Conservation (phyloP, 2,329 filamentous ascomycete species). For the Neofusicoccum umdonicola region DNA sequence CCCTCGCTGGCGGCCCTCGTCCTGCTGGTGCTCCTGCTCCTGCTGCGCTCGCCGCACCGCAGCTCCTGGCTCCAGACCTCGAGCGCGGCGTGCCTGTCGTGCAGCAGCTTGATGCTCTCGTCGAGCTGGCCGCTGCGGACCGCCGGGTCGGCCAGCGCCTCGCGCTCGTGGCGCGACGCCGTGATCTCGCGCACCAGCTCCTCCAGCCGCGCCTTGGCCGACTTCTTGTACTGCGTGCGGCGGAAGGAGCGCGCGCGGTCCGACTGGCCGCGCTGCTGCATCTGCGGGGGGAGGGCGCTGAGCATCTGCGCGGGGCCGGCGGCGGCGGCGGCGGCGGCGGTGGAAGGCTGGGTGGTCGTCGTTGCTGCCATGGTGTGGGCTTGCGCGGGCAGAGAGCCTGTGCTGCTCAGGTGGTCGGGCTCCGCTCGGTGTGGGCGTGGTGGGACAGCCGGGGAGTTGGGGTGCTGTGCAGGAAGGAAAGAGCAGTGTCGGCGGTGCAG, state of each 20-base stretch:
- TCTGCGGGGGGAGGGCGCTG: background rate
- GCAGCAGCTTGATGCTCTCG: slow-evolving; percentile 15
- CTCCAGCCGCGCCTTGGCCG: slow-evolving; percentile 8
- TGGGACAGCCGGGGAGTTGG: background rate
- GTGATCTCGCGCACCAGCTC: slow-evolving; percentile 9
- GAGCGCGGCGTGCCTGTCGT: slow-evolving; percentile 2
- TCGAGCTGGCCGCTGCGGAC: background rate
- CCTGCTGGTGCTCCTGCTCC: background rate
- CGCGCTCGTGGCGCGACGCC: slow-evolving; percentile 3
- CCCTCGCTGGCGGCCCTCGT: background rate
- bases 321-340: background rate
- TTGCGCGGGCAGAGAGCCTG: no score
- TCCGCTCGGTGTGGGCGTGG: background rate
- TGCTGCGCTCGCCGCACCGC: background rate
- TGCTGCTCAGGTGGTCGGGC: no score
- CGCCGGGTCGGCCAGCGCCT: background rate
- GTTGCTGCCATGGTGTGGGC: background rate
- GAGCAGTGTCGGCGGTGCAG: background rate
- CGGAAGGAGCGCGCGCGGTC: slow-evolving; percentile 13
- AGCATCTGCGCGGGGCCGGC: background rate
- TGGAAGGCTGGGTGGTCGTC: background rate
- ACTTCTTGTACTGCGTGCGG: slow-evolving; percentile 14
- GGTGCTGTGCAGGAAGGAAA: background rate
- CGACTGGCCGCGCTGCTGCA: background rate
- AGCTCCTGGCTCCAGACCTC: slow-evolving; percentile 13